Evolutionary conservation across 2,329 filamentous ascomycete genomes (phyloP), one percentile per base, ranked within the genome.

Genomic region (Apiospora marii): DNA sequence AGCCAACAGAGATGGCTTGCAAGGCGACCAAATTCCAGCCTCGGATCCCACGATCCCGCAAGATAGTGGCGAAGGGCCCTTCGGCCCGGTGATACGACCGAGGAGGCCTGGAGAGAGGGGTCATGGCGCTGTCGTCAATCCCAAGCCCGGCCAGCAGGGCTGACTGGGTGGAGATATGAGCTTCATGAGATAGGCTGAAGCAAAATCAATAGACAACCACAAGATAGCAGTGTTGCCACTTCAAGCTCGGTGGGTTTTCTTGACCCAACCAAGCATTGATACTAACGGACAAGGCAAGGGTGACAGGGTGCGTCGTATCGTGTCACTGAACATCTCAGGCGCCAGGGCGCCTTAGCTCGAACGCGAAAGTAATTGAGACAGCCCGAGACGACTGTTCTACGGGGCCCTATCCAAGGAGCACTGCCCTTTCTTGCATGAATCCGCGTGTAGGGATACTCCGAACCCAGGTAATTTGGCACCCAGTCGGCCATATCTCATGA

Each of bases 1-100:
- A 83, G 94, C 93, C 74, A 98, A 98, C 83, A 85, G 92, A 75
- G 95, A 97, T 83, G 93, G 93, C 13, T 85, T 86, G 73, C 82
- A 84, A 68, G 92, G 91, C 8, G 84, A 86, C 64, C 85, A 82
- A 76, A 81, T 88, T 73, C 78, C 80, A 43, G 79, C 80, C 44
- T 48, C 67, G n/a, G 44, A 41, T 30, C 64, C 72, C 30, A 74
- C 69, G 61, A 53, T 72, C n/a, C 68, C 67, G 24, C 22, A 49
- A 43, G 41, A 27, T 51, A 49, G 48, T 48, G 51, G 49, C 27
- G 69, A 71, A 16, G 69, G 43, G 41, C 46, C 64, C 22, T 69
- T 71, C 24, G 72, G 70, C 14, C 72, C 70, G 19, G 72, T 71
- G 41, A 67, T 71, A 61, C 72, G 72, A 10, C 72, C 72, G 6